Conservation (phyloP, 1,284 basidiomycete species). For the Melampsora americana region DNA sequence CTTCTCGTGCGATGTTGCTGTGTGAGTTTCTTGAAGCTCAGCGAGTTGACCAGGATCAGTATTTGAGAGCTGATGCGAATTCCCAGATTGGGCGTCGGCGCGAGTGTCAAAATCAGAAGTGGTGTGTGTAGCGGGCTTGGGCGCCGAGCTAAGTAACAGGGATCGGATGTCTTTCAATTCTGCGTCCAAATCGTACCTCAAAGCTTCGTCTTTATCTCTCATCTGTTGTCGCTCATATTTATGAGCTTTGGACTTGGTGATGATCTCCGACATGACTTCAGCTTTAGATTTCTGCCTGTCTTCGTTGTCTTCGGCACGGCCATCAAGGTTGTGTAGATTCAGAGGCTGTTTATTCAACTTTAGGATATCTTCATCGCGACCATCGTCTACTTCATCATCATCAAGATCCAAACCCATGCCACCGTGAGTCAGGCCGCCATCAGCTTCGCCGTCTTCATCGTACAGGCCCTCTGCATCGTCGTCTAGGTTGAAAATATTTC, state of each 20-base stretch:
- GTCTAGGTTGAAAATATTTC: slow-evolving; percentile 79
- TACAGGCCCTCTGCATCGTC: slow-evolving; percentile 72
- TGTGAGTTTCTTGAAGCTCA: background rate
- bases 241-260: slow-evolving; percentile 93
- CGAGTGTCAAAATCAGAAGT: slow-evolving; percentile 10
- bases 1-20: background rate
- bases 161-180: slow-evolving; percentile 79
- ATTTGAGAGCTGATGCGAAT: background rate
- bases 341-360: slow-evolving; percentile 1
- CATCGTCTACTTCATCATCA: slow-evolving; percentile 50
- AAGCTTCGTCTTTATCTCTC: slow-evolving; percentile 77
- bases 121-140: slow-evolving; percentile 56
- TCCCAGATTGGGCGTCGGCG: background rate
- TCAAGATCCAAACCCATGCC: slow-evolving; percentile 54
- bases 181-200: slow-evolving; percentile 82
- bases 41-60: background rate
- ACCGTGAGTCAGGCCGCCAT: slow-evolving; percentile 52
- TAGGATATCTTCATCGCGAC: slow-evolving; percentile 45
- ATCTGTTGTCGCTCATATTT: slow-evolving; percentile 86
- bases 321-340: slow-evolving; percentile 57
- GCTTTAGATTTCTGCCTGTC: slow-evolving; percentile 82
- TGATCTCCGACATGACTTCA: slow-evolving; percentile 97
- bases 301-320: slow-evolving; percentile 48
- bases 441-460: slow-evolving; percentile 47
- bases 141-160: slow-evolving; percentile 58